Percentiles rank a stretch among this genome's conserved stretches.
These are phyloP conservation scores for Drechslerella dactyloides DNA, from an alignment of 2,329 filamentous ascomycete species.

Conservation along the genomic window DNA sequence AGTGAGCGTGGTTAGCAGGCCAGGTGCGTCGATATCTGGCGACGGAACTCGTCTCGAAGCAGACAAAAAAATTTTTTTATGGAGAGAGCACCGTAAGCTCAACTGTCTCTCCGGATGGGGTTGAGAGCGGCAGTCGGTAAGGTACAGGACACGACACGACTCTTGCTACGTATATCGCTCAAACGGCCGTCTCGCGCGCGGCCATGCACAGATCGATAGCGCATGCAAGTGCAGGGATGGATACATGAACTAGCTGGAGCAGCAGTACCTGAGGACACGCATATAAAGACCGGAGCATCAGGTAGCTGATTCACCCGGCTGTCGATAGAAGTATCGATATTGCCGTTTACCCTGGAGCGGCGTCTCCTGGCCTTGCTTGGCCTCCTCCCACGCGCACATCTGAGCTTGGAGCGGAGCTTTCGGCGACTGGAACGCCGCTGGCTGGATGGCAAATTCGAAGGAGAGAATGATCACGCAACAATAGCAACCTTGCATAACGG, in stretches of 20 bases:
- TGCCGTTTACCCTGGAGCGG: neutral
- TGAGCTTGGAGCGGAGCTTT: neutral
- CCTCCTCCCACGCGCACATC: neutral
- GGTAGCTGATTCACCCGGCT: neutral
- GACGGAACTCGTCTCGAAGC: constrained; percentile 1
- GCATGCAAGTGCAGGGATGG: neutral
- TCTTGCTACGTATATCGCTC: neutral
- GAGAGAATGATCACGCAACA: too few species aligned
- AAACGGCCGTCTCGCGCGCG: neutral
- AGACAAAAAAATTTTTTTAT: neutral
- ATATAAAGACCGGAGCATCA: neutral
- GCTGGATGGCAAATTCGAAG: neutral
- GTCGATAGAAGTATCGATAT: neutral
- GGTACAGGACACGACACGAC: too few species aligned
- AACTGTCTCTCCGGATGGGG: too few species aligned
- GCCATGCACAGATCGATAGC: neutral
- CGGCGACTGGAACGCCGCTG: neutral
- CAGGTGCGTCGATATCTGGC: neutral
- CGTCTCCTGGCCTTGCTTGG: neutral
- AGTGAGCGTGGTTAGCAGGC: neutral
- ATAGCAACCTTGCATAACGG: neutral
- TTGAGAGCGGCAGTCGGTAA: too few species aligned
- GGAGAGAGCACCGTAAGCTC: neutral
- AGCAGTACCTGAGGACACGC: neutral
- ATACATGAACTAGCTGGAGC: neutral